Evolutionary conservation across 1,284 basidiomycete genomes (phyloP).

Genomic region (Farysia itapuensis): DNA sequence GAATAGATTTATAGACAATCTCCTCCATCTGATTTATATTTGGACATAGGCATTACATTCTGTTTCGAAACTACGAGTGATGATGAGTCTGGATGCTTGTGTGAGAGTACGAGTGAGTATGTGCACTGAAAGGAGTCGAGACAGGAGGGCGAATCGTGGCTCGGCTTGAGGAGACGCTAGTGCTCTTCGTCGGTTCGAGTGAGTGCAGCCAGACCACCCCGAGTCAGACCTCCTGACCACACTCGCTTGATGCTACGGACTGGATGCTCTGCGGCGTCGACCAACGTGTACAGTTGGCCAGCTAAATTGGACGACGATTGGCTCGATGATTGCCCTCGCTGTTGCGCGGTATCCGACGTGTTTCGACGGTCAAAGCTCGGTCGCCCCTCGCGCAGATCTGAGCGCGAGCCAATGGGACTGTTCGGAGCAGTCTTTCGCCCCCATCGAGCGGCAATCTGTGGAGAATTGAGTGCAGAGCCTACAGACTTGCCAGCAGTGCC

Average conservation of each 20-base stretch:
- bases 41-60: too few relatives aligned
- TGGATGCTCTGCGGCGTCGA: constrained; percentile 44
- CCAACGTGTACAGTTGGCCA: constrained; percentile 28
- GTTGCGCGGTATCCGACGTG: constrained; percentile 10
- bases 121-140: too few relatives aligned
- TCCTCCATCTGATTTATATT: too few relatives aligned
- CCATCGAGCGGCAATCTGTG: constrained; percentile 22
- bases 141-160: neutral
- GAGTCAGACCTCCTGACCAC: constrained; percentile 35
- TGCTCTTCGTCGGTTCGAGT: constrained; percentile 33
- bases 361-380: constrained; percentile 12
- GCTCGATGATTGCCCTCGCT: constrained; percentile 1
- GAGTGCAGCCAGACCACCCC: constrained; percentile 37
- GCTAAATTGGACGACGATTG: constrained; percentile 14
- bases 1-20: too few relatives aligned
- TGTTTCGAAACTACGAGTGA: too few relatives aligned
- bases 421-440: constrained; percentile 32
- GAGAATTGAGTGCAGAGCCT: constrained; percentile 7
- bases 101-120: too few relatives aligned
- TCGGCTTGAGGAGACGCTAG: neutral
- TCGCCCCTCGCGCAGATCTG: constrained; percentile 5
- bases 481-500: neutral
- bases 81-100: too few relatives aligned
- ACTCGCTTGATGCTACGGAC: constrained; percentile 42
- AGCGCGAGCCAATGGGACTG: constrained; percentile 18